These are phyloP conservation scores for Sclerotinia borealis DNA, from an alignment of 2,329 filamentous ascomycete genomes.

Conservation along the genomic window DNA sequence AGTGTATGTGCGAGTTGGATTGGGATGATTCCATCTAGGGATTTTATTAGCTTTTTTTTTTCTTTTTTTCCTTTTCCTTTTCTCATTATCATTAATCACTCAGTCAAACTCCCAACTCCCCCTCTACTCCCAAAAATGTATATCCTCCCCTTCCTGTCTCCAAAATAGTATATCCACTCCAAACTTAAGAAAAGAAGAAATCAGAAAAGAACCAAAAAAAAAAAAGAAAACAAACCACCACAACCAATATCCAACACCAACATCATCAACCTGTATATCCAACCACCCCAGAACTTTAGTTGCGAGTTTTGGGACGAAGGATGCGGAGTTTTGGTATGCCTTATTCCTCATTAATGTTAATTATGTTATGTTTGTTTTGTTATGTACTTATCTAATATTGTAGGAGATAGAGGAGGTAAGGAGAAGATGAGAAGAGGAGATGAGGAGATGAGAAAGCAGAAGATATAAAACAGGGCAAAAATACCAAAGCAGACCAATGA, in stretches of 20 bases:
- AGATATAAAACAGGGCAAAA: not conserved
- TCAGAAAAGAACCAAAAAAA: not conserved
- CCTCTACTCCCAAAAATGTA: not conserved
- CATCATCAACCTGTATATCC: conserved; percentile 50
- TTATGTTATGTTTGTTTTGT: too few species aligned
- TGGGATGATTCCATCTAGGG: conserved; percentile 54
- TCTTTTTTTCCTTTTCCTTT: not conserved
- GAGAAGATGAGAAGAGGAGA: not conserved
- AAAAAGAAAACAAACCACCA: conserved; percentile 42
- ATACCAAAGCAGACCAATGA: conserved; percentile 36
- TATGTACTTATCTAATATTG: too few species aligned
- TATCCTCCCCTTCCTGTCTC: too few species aligned
- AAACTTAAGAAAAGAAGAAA: too few species aligned
- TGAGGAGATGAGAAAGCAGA: not conserved
- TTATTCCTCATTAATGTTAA: not conserved
- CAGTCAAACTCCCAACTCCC: too few species aligned
- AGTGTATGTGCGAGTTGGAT: conserved; percentile 45
- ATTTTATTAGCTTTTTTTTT: not conserved
- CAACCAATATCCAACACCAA: conserved; percentile 58
- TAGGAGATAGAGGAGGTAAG: too few species aligned
- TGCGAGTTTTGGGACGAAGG: conserved; percentile 58
- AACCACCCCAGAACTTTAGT: conserved; percentile 53
- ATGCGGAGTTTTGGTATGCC: conserved; percentile 54
- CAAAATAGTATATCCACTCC: too few species aligned
- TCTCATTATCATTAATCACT: too few species aligned